Conservation (phyloP, 495 filamentous ascomycete species). For the Aspergillus campestris region DNA sequence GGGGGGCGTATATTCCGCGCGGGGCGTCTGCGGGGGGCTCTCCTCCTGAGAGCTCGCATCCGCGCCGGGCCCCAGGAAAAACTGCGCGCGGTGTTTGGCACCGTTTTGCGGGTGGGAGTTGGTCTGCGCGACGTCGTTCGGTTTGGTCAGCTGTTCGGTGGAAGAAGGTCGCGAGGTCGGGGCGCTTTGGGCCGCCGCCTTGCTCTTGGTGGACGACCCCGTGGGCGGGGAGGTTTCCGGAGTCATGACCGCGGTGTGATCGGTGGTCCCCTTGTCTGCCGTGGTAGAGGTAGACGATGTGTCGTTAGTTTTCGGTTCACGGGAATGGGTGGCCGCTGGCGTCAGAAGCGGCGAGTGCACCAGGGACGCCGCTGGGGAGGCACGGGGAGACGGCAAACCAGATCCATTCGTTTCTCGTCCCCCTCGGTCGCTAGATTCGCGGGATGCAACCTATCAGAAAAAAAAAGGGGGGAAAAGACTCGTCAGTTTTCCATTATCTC, state of each 20-base stretch:
- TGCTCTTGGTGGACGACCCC: conserved; percentile 21
- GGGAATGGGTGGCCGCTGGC: conserved; percentile 62
- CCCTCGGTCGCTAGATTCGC: conserved; percentile 38
- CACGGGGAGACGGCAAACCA: conserved; percentile 30
- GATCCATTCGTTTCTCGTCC: conserved; percentile 32
- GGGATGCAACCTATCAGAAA: conserved; percentile 34
- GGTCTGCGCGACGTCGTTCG: conserved; percentile 32
- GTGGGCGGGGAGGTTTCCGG: conserved; percentile 32
- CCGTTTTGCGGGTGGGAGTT: conserved; percentile 26
- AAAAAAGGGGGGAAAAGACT: background rate
- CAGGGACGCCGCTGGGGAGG: conserved; percentile 46
- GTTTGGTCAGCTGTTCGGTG: conserved; percentile 31
- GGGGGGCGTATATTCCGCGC: conserved; percentile 46
- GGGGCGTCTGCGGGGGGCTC: conserved; percentile 49
- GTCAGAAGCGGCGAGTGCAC: conserved; percentile 88
- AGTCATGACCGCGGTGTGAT: conserved; percentile 59
- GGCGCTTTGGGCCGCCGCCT: conserved; percentile 23
- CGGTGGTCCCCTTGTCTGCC: conserved; percentile 39
- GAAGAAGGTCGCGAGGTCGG: conserved; percentile 39
- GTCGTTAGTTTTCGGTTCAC: conserved; percentile 34
- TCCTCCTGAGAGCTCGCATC: conserved; percentile 44
- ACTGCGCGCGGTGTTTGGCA: conserved; percentile 57
- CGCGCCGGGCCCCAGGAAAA: conserved; percentile 58
- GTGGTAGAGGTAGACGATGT: conserved; percentile 15
- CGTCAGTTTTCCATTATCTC: conserved; percentile 9